Percentiles rank a stretch among this genome's conserved stretches.
Conservation (phyloP, 164 flowering plant species). For the Kalanchoe fedtschenkoi region DNA sequence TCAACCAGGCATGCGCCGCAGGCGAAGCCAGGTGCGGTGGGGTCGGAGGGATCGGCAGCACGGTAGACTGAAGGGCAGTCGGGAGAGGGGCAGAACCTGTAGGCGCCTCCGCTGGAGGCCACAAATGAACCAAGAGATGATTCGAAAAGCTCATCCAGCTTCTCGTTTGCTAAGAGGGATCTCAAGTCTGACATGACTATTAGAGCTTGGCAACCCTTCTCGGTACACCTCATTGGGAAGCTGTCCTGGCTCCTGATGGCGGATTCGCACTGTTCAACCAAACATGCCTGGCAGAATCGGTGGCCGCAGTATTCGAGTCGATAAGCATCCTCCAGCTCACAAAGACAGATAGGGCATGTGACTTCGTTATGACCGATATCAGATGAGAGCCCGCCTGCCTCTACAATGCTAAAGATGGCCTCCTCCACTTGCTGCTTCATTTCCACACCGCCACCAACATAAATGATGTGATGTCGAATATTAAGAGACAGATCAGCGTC, state of each 20-base stretch:
- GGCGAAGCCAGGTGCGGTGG: conserved; percentile 37
- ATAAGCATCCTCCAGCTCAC: conserved; percentile 68
- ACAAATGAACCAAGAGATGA: conserved; percentile 71
- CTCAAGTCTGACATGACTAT: conserved; percentile 51
- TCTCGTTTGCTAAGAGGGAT: conserved; percentile 40
- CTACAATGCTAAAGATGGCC: conserved; percentile 37
- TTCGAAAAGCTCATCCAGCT: conserved; percentile 74
- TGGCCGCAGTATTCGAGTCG: conserved; percentile 67
- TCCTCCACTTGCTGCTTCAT: conserved; percentile 55
- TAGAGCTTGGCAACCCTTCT: conserved; percentile 40
- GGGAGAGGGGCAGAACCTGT: conserved; percentile 83
- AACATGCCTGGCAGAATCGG: conserved; percentile 53
- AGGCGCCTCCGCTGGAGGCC: conserved; percentile 48
- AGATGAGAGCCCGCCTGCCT: conserved; percentile 6
- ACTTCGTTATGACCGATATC: conserved; percentile 19
- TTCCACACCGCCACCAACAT: conserved; percentile 45
- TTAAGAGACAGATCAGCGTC: conserved; percentile 50
- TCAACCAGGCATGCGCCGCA: conserved; percentile 77
- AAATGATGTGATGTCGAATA: conserved; percentile 50
- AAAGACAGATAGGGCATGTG: conserved; percentile 75
- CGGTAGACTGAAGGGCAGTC: conserved; percentile 82
- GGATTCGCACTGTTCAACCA: conserved; percentile 79
- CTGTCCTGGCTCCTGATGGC: conserved; percentile 54
- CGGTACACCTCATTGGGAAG: conserved; percentile 61
- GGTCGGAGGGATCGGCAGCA: conserved; percentile 28